Conservation (phyloP, 2,329 filamentous ascomycete species). For the Fusarium nurragi region DNA sequence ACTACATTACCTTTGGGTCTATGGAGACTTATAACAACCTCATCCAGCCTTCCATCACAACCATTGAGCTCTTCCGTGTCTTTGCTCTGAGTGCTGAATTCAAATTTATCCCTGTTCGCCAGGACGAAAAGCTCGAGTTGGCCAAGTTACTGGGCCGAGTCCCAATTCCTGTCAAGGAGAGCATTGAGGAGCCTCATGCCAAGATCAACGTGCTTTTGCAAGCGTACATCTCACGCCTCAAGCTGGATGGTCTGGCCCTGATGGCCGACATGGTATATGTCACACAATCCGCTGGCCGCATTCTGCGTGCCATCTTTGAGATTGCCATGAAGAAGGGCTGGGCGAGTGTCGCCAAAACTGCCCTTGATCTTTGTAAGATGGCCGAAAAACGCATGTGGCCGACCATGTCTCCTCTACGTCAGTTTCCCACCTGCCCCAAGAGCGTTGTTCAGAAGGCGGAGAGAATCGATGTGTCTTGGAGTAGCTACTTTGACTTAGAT, state of each 20-base stretch:
- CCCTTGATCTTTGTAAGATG: slow-evolving; percentile 97
- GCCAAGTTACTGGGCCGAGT: slow-evolving; percentile 90
- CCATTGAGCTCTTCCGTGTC: slow-evolving; percentile 95
- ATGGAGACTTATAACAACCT: slow-evolving; percentile 98
- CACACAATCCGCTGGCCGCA: slow-evolving; percentile 96
- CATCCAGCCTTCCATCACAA: slow-evolving; percentile 90
- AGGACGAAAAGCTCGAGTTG: slow-evolving; percentile 96
- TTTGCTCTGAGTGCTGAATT: slow-evolving; percentile 98
- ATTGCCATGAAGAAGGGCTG: slow-evolving; percentile 98
- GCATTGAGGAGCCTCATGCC: slow-evolving; percentile 93
- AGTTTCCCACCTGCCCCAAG: slow-evolving; percentile 83
- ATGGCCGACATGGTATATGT: slow-evolving; percentile 99
- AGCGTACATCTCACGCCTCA: slow-evolving; percentile 94
- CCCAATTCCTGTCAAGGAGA: slow-evolving; percentile 96
- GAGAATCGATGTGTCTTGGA: slow-evolving; percentile 93
- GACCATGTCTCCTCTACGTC: slow-evolving; percentile 94
- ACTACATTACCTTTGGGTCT: slow-evolving; percentile 95
- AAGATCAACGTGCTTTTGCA: slow-evolving; percentile 99
- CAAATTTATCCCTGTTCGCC: slow-evolving; percentile 97
- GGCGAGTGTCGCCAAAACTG: slow-evolving; percentile 91
- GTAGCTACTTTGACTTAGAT: slow-evolving; percentile 94
- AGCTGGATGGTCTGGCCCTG: slow-evolving; percentile 89
- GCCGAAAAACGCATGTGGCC: slow-evolving; percentile 99
- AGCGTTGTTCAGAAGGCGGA: slow-evolving; percentile 94
- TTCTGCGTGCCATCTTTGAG: slow-evolving; percentile 94